Evolutionary conservation across 2,329 filamentous ascomycete species (phyloP), one percentile per base, ranked within the genome.

Genomic region (Penicillium decumbens): DNA sequence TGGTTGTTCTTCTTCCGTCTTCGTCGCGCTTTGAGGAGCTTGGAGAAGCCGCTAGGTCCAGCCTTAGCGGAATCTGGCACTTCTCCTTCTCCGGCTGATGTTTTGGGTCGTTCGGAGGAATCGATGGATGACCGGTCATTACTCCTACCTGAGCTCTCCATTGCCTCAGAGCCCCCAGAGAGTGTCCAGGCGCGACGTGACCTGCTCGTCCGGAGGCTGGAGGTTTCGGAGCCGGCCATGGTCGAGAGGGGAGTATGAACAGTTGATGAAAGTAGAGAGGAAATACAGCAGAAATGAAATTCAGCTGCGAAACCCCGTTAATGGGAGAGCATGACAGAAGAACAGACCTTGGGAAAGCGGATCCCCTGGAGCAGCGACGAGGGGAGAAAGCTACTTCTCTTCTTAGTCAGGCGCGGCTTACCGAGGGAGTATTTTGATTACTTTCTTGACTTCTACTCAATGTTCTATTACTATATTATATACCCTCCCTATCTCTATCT

Each of bases 21-120:
- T 29, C 67, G 65, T 43, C 70, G 67, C 27, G 69, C 66, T 24
- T 71, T 65, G 45, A 80, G 72, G 48, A 82, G 65, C 56, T 76
- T 79, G 9, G 79, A 76, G 54, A 83, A 72, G 45, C 77, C 75
- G 56, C 70, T 74, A 41, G 65, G 55, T 38, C 65, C 64, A 53
- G 68, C 65, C 59, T 71, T 72, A 44, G 62, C 62, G 55, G 67
- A 65, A 55, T 69, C 69, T 42, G 66, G 51, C 8, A 32, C 53
- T 24, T 67, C 72, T 39, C 70, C 53, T 24, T 67, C 72, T 39
- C 70, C 68, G 45, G 69, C 69, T 41, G 71, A 65, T 25, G 66
- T 66, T 52, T 69, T 72, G 2, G 64, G 66, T 54, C 66, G 61
- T 44, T 74, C 71, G 32, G 63, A 51, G 6, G 71, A 73, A 37